Evolutionary conservation across 1,284 basidiomycete species (phyloP).

Genomic region (Ceratobasidium sp.): DNA sequence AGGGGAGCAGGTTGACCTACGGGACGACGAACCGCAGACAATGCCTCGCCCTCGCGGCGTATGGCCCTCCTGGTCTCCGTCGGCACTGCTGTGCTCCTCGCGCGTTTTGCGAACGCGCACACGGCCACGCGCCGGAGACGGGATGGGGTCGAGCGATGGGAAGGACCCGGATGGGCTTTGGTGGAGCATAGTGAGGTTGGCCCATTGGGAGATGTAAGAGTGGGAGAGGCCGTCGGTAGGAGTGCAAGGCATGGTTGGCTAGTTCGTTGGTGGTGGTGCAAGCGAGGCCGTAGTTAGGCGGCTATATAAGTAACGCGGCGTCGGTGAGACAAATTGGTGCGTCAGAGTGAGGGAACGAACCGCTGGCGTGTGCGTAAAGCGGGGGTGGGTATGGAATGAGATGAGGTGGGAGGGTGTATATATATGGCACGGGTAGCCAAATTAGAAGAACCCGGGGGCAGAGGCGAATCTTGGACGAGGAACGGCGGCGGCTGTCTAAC

Average conservation of each 20-base stretch:
- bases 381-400: too few species aligned
- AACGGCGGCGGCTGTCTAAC: too few species aligned
- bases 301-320: slow-evolving; percentile 11
- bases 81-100: neutral
- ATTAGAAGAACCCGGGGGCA: too few species aligned
- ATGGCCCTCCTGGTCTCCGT: neutral
- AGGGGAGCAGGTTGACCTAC: neutral
- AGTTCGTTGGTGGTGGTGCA: slow-evolving; percentile 50
- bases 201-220: slow-evolving; percentile 38
- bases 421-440: neutral
- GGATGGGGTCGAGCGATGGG: slow-evolving; percentile 20
- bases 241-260: slow-evolving; percentile 28
- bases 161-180: neutral
- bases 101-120: neutral
- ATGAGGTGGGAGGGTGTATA: too few species aligned
- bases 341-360: too few species aligned
- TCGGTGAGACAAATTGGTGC: too few species aligned
- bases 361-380: too few species aligned
- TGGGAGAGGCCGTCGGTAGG: slow-evolving; percentile 25
- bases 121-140: slow-evolving; percentile 13
- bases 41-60: neutral
- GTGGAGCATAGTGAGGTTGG: slow-evolving; percentile 13
- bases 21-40: neutral
- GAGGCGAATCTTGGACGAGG: too few species aligned
- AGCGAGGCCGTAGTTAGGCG: slow-evolving; percentile 1